These are phyloP conservation scores for Dichotomopilus funicola DNA, from an alignment of 2,329 filamentous ascomycete genomes.

Conservation along the genomic window DNA sequence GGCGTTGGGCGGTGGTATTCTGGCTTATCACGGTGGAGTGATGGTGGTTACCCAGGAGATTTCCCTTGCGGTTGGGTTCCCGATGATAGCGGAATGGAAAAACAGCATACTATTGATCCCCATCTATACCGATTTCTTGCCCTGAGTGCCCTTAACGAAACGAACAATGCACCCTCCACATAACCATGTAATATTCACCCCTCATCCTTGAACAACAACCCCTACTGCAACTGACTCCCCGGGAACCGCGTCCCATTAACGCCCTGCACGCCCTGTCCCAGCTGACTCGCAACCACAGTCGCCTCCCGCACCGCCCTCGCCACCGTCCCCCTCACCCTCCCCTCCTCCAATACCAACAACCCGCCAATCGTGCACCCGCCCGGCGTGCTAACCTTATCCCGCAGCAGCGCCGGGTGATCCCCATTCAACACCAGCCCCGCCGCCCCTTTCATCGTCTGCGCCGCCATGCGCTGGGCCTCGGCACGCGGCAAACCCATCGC, in stretches of 20 bases:
- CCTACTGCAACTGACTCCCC: constrained; percentile 15
- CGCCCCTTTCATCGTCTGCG: constrained; percentile 70
- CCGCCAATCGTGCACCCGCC: constrained; percentile 74
- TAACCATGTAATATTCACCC: background rate
- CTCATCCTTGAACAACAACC: background rate
- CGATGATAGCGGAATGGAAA: background rate
- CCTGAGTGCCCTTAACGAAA: background rate
- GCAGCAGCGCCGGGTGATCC: constrained; percentile 67
- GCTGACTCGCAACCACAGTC: constrained; percentile 60
- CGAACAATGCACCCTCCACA: background rate
- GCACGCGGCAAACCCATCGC: constrained; percentile 69
- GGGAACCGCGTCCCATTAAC: constrained; percentile 41
- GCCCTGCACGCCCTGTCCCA: constrained; percentile 49
- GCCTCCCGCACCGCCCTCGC: constrained; percentile 65
- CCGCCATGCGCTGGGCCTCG: constrained; percentile 70
- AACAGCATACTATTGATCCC: background rate
- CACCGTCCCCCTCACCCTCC: constrained; percentile 59
- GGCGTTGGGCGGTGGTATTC: constrained; percentile 8
- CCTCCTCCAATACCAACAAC: constrained; percentile 67
- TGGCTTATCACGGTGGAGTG: background rate
- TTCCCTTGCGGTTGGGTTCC: background rate
- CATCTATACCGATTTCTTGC: background rate
- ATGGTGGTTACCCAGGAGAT: background rate
- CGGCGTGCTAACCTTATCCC: constrained; percentile 71
- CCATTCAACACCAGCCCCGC: constrained; percentile 62